Percentiles rank a stretch among this genome's conserved stretches.
Evolutionary conservation across 345 rosid species (phyloP).

Genomic region (Bruguiera parviflora): DNA sequence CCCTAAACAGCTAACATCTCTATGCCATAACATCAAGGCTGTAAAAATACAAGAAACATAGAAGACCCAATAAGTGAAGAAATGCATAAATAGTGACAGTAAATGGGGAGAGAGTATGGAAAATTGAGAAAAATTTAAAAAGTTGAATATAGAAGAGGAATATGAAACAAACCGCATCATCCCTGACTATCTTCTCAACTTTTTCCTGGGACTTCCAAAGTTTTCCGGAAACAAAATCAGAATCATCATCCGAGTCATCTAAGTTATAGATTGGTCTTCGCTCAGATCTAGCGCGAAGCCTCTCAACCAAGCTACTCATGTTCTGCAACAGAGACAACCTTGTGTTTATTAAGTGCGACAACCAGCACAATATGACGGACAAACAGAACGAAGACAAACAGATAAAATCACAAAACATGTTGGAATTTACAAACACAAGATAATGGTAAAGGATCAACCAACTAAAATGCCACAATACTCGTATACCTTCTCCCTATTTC

Average conservation of each 20-base stretch:
- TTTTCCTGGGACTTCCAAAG: slow-evolving; percentile 45
- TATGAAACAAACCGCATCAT: slow-evolving; percentile 61
- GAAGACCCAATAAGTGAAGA: no score
- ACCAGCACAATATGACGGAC: not conserved
- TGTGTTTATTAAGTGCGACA: not conserved
- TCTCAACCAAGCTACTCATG: slow-evolving; percentile 97
- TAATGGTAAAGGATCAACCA: no score
- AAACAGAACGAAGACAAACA: not conserved
- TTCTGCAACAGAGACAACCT: slow-evolving; percentile 43
- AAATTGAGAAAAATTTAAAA: not conserved
- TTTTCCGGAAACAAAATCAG: slow-evolving; percentile 56
- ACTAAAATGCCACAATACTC: no score
- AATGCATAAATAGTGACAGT: not conserved
- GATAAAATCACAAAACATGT: no score
- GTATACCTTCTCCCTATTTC: no score
- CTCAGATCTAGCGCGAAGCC: slow-evolving; percentile 86
- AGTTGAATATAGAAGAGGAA: not conserved
- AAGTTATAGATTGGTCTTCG: slow-evolving; percentile 79
- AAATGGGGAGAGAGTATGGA: no score
- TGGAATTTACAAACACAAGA: no score
- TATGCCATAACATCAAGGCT: no score
- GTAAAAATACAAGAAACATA: no score
- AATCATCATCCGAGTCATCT: slow-evolving; percentile 94
- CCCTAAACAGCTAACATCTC: no score
- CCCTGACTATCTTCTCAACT: slow-evolving; percentile 70